These are phyloP conservation scores for Fonsecaea pedrosoi DNA, from an alignment of 2,329 filamentous ascomycete species.

Conservation along the genomic window DNA sequence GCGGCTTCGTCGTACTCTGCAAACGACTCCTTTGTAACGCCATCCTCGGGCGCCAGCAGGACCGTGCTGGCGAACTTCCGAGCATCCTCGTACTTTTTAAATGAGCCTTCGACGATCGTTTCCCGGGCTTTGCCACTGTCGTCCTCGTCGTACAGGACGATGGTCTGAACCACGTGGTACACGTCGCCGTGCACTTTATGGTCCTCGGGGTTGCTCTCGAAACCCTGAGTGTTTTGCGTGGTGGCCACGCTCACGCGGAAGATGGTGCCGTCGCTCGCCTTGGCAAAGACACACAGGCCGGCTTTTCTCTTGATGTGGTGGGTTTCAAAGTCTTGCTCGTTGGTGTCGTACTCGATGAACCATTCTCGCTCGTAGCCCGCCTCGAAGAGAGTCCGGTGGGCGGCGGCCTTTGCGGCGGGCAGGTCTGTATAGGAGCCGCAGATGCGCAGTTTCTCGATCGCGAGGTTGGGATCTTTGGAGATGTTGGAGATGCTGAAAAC, in stretches of 20 bases:
- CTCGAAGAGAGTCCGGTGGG: constrained; percentile 43
- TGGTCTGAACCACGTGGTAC: constrained; percentile 43
- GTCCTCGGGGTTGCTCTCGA: constrained; percentile 34
- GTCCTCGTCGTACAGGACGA: constrained; percentile 38
- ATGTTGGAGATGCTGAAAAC: constrained; percentile 40
- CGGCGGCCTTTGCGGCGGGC: constrained; percentile 39
- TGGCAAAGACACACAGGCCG: constrained; percentile 41
- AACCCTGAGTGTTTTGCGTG: constrained; percentile 35
- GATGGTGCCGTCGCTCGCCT: constrained; percentile 39
- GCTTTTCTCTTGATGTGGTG: constrained; percentile 33
- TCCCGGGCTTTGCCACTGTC: constrained; percentile 37
- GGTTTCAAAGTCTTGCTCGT: constrained; percentile 30
- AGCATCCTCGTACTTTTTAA: constrained; percentile 40
- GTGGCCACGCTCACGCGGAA: constrained; percentile 42
- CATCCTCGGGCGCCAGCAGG: constrained; percentile 37
- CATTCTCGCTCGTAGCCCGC: constrained; percentile 44
- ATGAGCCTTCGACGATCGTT: constrained; percentile 40
- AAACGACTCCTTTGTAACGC: constrained; percentile 41
- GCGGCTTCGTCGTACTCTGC: constrained; percentile 42
- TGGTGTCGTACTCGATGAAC: constrained; percentile 41
- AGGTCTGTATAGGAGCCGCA: constrained; percentile 41
- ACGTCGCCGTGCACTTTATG: constrained; percentile 40
- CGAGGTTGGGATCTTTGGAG: constrained; percentile 39
- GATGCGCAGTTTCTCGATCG: constrained; percentile 42
- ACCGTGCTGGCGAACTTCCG: constrained; percentile 39